phyloP scores from a whole-genome alignment of 805 yeast species.

The Sungouiella blattae region DNA sequence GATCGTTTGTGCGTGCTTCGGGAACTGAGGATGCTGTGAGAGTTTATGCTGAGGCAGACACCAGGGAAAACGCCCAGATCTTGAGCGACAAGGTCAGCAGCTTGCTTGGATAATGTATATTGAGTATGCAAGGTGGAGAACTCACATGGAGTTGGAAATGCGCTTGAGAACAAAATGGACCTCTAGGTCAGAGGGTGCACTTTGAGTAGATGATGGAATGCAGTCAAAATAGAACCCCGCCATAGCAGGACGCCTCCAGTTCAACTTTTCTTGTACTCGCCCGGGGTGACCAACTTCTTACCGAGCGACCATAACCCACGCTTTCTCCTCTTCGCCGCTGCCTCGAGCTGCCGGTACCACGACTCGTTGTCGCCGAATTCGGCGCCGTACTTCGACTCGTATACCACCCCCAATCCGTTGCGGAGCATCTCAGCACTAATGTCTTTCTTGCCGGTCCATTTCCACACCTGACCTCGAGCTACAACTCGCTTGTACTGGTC shows the following conservation, averaged over 20 bases:
- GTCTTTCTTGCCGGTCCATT: constrained; percentile 61
- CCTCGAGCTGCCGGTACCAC: constrained; percentile 58
- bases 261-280: constrained; percentile 78
- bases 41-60: constrained; percentile 85
- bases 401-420: constrained; percentile 80
- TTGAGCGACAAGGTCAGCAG: constrained; percentile 28
- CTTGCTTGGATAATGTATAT: constrained; percentile 19
- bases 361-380: constrained; percentile 80
- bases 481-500: constrained; percentile 93
- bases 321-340: constrained; percentile 50
- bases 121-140: too few species aligned
- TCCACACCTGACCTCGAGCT: constrained; percentile 66
- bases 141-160: too few species aligned
- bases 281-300: constrained; percentile 61
- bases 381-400: constrained; percentile 77
- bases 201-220: too few species aligned
- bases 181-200: too few species aligned
- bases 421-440: constrained; percentile 85
- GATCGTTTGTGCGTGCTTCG: constrained; percentile 93
- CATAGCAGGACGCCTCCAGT: too few species aligned
- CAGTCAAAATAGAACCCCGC: too few species aligned
- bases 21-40: constrained; percentile 98
- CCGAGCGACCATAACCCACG: constrained; percentile 69
- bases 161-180: too few species aligned
- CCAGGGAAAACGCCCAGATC: constrained; percentile 26